These are phyloP conservation scores for Globisporangium paddicum DNA, from an alignment of 352 stramenopile genomes.

Conservation along the genomic window DNA sequence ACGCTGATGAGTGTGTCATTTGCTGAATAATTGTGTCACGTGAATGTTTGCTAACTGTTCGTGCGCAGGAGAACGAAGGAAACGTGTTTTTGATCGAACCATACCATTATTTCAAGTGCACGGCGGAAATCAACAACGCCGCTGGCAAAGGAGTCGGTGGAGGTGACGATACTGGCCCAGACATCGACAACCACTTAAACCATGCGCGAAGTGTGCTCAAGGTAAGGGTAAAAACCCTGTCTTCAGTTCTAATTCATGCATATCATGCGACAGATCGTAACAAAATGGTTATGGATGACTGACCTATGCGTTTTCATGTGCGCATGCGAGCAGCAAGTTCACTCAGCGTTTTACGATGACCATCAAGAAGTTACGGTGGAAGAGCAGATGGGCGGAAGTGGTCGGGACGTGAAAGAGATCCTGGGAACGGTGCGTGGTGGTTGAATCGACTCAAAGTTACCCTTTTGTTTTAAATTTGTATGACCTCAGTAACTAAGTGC, in stretches of 20 bases:
- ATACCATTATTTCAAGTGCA: slow-evolving; percentile 81
- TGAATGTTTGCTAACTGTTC: neutral
- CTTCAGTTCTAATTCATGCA: neutral
- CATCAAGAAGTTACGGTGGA: slow-evolving; percentile 49
- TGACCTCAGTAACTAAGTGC: slow-evolving; percentile 1
- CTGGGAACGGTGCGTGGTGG: slow-evolving; percentile 40
- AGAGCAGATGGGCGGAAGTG: slow-evolving; percentile 66
- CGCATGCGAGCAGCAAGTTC: slow-evolving; percentile 31
- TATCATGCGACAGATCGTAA: neutral
- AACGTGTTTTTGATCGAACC: slow-evolving; percentile 87
- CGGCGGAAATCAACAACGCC: slow-evolving; percentile 81
- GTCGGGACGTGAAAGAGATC: slow-evolving; percentile 64
- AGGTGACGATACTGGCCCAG: slow-evolving; percentile 24
- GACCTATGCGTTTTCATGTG: neutral
- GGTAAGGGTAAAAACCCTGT: slow-evolving; percentile 18
- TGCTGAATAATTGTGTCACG: neutral
- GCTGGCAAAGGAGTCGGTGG: slow-evolving; percentile 44
- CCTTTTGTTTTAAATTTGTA: neutral
- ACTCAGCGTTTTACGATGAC: slow-evolving; percentile 56
- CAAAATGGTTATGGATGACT: neutral
- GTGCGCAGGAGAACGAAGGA: slow-evolving; percentile 62
- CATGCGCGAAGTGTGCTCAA: slow-evolving; percentile 58
- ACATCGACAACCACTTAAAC: slow-evolving; percentile 43
- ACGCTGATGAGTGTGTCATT: neutral
- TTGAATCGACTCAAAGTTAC: neutral